Base-by-base conservation (phyloP, 2,329 filamentous ascomycete species). In the Monosporascus sp. region DNA sequence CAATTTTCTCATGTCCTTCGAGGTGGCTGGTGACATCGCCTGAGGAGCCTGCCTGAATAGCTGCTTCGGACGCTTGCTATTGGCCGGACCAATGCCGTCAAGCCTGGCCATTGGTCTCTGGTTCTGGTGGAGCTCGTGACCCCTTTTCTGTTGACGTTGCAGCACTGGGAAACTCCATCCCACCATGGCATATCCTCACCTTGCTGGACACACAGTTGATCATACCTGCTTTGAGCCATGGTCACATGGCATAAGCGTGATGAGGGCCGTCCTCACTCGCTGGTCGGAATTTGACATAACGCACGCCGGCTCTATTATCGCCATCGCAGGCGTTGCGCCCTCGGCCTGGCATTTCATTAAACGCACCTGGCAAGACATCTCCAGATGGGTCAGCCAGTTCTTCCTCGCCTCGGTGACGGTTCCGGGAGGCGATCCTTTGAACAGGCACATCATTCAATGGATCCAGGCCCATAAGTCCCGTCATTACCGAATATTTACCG, bases 231-330 rank as follows among this genome's bases (percentile, higher is more conserved):
- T 64, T 0, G 63, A 69, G 57, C 63, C 70, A 38, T 65, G 66
- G 66, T 54, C 57, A 1, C 60, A 68, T 18, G 65, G 67, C n/a
- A 27, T 72, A 4, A 63, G 66, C 5, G 55, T 74, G 46, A 59
- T 76, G 50, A 67, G 62, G 47, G 67, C 72, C 15, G 62, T 72
- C 44, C 68, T 70, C 55, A 62, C 61, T 22, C 68, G 68, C 39
- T 76, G 73, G 73, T 68, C 71, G n/a, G 69, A 72, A 24, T 65
- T 78, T 8, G 74, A 77, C 49, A 67, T 77, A 48, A 74, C 73
- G 1, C 73, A 72, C 41, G 63, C 76, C 24, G 75, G 75, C 0
- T 74, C 74, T 4, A 59, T 75, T 9, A 67, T 76, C 38, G 73
- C 75, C 37, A 72, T 77, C 49, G 69, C 71, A 27, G 71, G 74